Evolutionary conservation across 768 basidiomycete species (phyloP), one percentile per base, ranked within the genome.

Genomic region (Lactifluus pinguis): DNA sequence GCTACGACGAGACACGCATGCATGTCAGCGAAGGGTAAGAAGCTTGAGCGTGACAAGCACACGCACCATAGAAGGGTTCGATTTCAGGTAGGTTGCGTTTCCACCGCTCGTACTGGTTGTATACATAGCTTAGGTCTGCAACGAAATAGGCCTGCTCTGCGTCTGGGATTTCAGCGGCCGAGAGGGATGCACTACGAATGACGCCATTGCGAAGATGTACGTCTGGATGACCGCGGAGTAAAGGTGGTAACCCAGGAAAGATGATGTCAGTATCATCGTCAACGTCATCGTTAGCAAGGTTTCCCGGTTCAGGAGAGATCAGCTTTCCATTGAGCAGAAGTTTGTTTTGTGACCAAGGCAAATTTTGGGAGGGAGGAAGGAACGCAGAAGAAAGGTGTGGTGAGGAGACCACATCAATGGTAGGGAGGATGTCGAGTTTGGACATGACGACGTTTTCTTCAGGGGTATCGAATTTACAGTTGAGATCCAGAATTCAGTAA

Each of bases 131-230:
- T 47, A 99, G 84, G 73, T 99, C 97, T 11, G 89, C 93, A 11
- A 97, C 95, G 68, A 98, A 98, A 73, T 98, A 98, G 7, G 97
- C 95, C 60, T 85, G 86, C 75, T 98, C 97, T 11, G 93, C 87
- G 68, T 92, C 85, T 19, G 79, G 78, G 64, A 81, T 79, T 60
- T 81, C 76, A 29, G 76, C 77, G 38, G 78, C 77, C 19, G 79
- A 74, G 36, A 79, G 76, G 57, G 75, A 75, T 5, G 79, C 75
- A 0, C 87, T 84, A 30, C 78, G 77, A 76, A 90, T 84, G 56
- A 92, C 81, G n/a, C 88, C 88, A 63, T 82, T 82, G 50, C 89
- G 78, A 55, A 92, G 79, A 70, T 90, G 89, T 36, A 87, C 69
- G 53, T 87, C 84, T 32, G 87, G 81, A 66, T 86, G 86, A 19